Conservation (phyloP, 164 flowering plant species). For the Sedum album region DNA sequence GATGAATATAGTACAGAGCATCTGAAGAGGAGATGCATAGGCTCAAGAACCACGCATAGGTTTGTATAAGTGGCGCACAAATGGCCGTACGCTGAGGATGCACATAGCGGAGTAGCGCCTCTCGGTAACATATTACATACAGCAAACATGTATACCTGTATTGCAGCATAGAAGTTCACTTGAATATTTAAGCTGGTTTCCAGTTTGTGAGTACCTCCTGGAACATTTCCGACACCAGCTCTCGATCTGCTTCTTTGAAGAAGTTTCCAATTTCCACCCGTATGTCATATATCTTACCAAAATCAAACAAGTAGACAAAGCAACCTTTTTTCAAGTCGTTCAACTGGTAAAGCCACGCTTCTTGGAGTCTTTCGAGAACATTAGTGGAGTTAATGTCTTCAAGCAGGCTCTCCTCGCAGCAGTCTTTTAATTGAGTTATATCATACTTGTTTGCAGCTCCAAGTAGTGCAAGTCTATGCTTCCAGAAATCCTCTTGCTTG, state of each 20-base stretch:
- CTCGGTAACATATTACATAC: background rate
- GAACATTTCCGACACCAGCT: conserved; percentile 74
- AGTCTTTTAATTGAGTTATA: conserved; percentile 58
- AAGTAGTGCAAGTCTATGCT: conserved; percentile 62
- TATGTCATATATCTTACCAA: conserved; percentile 82
- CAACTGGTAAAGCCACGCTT: conserved; percentile 82
- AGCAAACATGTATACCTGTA: background rate
- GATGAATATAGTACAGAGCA: background rate
- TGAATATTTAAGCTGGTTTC: conserved; percentile 44
- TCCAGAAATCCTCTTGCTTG: conserved; percentile 77
- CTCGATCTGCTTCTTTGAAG: conserved; percentile 72
- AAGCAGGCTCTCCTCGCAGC: conserved; percentile 80
- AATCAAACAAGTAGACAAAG: conserved; percentile 65
- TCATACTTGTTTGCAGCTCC: conserved; percentile 88
- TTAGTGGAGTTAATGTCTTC: conserved; percentile 79
- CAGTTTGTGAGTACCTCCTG: conserved; percentile 74
- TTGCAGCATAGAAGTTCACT: background rate
- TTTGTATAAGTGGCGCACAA: background rate
- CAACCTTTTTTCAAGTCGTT: conserved; percentile 75
- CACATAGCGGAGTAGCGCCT: background rate
- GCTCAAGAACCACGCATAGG: no score
- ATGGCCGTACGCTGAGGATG: background rate
- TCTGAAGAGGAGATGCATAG: background rate
- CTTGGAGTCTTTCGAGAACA: conserved; percentile 84
- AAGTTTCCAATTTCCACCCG: conserved; percentile 61